Conservation (phyloP, 768 basidiomycete species). For the Saitozyma podzolica region DNA sequence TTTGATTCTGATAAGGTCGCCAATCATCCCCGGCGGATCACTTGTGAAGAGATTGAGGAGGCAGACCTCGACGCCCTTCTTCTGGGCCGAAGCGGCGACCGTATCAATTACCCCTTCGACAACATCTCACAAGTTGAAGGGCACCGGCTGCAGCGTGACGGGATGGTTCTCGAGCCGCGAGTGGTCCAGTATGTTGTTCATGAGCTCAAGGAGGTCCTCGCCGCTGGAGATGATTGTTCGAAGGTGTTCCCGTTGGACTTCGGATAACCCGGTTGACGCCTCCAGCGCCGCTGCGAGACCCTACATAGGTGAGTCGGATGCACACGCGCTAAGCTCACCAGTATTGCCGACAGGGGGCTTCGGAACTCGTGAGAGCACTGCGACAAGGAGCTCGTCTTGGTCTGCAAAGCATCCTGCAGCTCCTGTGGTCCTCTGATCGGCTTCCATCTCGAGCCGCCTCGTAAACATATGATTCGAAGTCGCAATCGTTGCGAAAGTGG, state of each 20-base stretch:
- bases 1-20: slow-evolving; percentile 43
- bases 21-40: slow-evolving; percentile 37
- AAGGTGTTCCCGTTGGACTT: slow-evolving; percentile 40
- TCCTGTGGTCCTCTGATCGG: slow-evolving; percentile 33
- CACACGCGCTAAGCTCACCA: slow-evolving; percentile 16
- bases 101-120: slow-evolving; percentile 36
- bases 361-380: slow-evolving; percentile 45
- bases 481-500: slow-evolving; percentile 24
- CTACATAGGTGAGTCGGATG: slow-evolving; percentile 11
- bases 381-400: slow-evolving; percentile 30
- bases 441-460: slow-evolving; percentile 23
- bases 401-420: slow-evolving; percentile 19
- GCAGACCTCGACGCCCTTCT: slow-evolving; percentile 39
- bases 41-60: slow-evolving; percentile 25
- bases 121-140: slow-evolving; percentile 40
- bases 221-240: slow-evolving; percentile 33
- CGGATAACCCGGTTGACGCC: slow-evolving; percentile 30
- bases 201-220: slow-evolving; percentile 39
- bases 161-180: slow-evolving; percentile 29
- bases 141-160: slow-evolving; percentile 36
- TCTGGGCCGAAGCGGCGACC: slow-evolving; percentile 34
- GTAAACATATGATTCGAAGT: slow-evolving; percentile 20
- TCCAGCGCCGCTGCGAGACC: slow-evolving; percentile 42
- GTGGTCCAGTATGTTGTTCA: slow-evolving; percentile 43
- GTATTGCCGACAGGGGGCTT: slow-evolving; percentile 34